Evolutionary conservation across 148 eudicot genomes (phyloP).

Genomic region (Silene uniflora): DNA sequence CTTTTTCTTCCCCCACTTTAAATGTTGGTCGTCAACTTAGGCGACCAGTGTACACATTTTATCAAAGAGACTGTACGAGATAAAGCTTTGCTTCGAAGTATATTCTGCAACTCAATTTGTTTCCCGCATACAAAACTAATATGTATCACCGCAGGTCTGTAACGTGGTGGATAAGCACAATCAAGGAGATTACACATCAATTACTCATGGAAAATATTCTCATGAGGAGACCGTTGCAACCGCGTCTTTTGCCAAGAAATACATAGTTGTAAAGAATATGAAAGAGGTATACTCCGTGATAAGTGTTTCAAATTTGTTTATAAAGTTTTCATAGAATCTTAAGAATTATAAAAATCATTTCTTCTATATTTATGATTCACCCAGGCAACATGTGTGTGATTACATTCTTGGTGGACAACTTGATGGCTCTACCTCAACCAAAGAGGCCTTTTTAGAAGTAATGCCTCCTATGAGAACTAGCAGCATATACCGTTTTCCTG

Average conservation of each 20-base stretch:
- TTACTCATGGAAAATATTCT: slow-evolving; percentile 88
- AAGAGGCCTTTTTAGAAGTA: slow-evolving; percentile 87
- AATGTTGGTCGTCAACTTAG: no score
- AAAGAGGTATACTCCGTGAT: slow-evolving; percentile 53
- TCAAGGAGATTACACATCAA: slow-evolving; percentile 86
- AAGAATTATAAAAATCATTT: neutral
- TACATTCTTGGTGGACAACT: slow-evolving; percentile 91
- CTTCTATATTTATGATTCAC: slow-evolving; percentile 16
- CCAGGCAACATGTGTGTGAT: slow-evolving; percentile 89
- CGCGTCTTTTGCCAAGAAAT: slow-evolving; percentile 91
- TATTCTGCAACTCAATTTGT: neutral
- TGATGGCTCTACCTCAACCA: slow-evolving; percentile 97
- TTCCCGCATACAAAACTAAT: slow-evolving; percentile 1
- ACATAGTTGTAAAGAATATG: slow-evolving; percentile 78
- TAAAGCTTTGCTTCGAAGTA: no score
- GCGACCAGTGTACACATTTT: no score
- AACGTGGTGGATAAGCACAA: slow-evolving; percentile 90
- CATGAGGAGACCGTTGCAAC: slow-evolving; percentile 98
- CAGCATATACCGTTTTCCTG: neutral
- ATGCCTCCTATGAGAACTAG: neutral
- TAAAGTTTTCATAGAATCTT: neutral
- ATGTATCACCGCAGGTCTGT: slow-evolving; percentile 61
- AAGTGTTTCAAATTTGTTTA: slow-evolving; percentile 4
- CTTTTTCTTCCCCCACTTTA: no score
- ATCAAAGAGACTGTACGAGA: no score